Percentiles rank a stretch among this genome's conserved stretches.
Evolutionary conservation across 306 rosid genomes (phyloP).

Genomic region (Acacia crassicarpa): DNA sequence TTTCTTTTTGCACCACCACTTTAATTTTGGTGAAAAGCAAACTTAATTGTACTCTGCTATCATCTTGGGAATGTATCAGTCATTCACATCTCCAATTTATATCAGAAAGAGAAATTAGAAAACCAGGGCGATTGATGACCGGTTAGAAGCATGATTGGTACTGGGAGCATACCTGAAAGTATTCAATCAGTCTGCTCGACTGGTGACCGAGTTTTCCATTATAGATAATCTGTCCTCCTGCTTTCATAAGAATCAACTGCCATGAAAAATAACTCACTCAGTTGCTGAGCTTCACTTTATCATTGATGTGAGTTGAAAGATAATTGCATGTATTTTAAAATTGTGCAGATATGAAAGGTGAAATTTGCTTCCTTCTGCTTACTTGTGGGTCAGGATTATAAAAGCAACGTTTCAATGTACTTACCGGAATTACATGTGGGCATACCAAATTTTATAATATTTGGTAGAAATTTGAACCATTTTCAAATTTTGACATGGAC

Average conservation of each 20-base stretch:
- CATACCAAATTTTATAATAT: no score
- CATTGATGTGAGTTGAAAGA: conserved; percentile 23
- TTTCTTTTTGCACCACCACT: not conserved
- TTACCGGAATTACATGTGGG: no score
- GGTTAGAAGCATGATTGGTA: conserved; percentile 6
- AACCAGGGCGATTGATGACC: conserved; percentile 23
- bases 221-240: conserved; percentile 71
- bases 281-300: conserved; percentile 22
- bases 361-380: conserved; percentile 2
- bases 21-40: not conserved
- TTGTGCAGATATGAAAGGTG: not conserved
- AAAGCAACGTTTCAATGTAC: no score
- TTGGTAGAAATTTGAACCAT: no score
- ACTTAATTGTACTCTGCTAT: not conserved
- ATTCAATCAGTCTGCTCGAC: conserved; percentile 60
- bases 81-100: conserved; percentile 15
- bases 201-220: conserved; percentile 63
- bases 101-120: conserved; percentile 12
- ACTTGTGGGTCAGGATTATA: not conserved
- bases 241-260: conserved; percentile 82
- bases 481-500: not conserved
- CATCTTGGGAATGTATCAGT: not conserved
- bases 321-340: not conserved
- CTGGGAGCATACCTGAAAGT: conserved; percentile 59
- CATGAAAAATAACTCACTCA: conserved; percentile 34